A percentile compares a stretch with the other conserved stretches of the same genome.
Evolutionary conservation across 768 basidiomycete species (phyloP).

Genomic region (Botryobasidium botryosum): DNA sequence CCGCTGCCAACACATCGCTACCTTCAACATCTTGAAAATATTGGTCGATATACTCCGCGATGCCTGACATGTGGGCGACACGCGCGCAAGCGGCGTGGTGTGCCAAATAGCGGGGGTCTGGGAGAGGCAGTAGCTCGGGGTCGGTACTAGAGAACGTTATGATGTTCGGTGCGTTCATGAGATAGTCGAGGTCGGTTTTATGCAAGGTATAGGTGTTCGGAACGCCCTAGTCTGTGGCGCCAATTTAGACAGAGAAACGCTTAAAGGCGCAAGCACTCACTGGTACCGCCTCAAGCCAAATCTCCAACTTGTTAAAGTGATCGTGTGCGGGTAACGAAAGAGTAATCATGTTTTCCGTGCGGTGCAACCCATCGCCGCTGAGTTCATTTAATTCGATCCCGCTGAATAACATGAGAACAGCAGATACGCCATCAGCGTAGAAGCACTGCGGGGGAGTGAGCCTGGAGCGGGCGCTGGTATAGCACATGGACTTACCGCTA

Average conservation of each 20-base stretch:
- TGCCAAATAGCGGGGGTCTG: slow-evolving; percentile 19
- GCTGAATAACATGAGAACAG: slow-evolving; percentile 13
- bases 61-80: slow-evolving; percentile 26
- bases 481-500: too few relatives aligned
- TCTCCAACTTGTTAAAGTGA: slow-evolving; percentile 1
- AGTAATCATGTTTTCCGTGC: slow-evolving; percentile 12
- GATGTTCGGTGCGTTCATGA: background rate
- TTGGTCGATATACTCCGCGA: slow-evolving; percentile 21
- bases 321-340: background rate
- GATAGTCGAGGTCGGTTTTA: background rate
- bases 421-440: slow-evolving; percentile 12
- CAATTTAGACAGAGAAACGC: too few relatives aligned
- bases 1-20: slow-evolving; percentile 12
- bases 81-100: slow-evolving; percentile 29
- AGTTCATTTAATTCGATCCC: slow-evolving; percentile 13
- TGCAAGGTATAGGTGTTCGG: background rate
- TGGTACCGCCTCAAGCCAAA: slow-evolving; percentile 8
- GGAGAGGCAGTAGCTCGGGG: slow-evolving; percentile 18
- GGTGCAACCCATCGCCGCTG: slow-evolving; percentile 18
- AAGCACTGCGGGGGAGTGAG: too few relatives aligned
- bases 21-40: slow-evolving; percentile 15
- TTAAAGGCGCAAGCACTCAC: too few relatives aligned
- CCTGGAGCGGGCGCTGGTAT: too few relatives aligned
- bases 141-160: slow-evolving; percentile 21
- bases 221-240: too few relatives aligned